phyloP scores from a whole-genome alignment of 2,329 filamentous ascomycete genomes.

The Ophiostoma montium region DNA sequence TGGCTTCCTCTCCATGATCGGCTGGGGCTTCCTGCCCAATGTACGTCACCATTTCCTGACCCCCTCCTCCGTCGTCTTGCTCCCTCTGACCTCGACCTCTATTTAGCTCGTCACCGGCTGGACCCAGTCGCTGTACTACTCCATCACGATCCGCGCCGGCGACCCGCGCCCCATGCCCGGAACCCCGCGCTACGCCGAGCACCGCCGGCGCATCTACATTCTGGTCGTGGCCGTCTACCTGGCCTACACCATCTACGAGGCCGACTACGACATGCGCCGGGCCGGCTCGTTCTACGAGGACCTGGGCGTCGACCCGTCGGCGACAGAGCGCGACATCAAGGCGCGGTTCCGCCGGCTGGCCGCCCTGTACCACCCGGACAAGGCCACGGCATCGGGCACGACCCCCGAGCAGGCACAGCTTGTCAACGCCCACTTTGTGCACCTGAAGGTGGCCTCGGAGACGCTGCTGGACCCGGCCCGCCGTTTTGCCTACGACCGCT shows the following conservation, averaged over 20 bases:
- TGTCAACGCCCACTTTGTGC: constrained; percentile 50
- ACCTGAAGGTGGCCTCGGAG: constrained; percentile 72
- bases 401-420: constrained; percentile 18
- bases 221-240: constrained; percentile 74
- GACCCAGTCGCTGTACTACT: constrained; percentile 72
- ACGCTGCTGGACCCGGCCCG: constrained; percentile 62
- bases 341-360: constrained; percentile 69
- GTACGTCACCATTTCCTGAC: constrained; percentile 19
- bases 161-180: constrained; percentile 62
- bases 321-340: constrained; percentile 65
- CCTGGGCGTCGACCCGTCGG: constrained; percentile 54
- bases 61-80: background rate
- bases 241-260: constrained; percentile 82
- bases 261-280: constrained; percentile 63
- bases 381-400: constrained; percentile 30
- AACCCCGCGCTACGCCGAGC: constrained; percentile 51
- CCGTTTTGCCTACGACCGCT: constrained; percentile 80
- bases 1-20: constrained; percentile 36
- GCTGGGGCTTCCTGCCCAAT: constrained; percentile 42
- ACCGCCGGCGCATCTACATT: constrained; percentile 73
- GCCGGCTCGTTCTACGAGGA: constrained; percentile 66
- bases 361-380: constrained; percentile 71
- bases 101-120: constrained; percentile 60
- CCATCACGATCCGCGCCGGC: constrained; percentile 77
- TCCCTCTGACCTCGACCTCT: background rate